Base-by-base conservation (phyloP, 2,329 filamentous ascomycete species). In the Penicillium rolfsii region DNA sequence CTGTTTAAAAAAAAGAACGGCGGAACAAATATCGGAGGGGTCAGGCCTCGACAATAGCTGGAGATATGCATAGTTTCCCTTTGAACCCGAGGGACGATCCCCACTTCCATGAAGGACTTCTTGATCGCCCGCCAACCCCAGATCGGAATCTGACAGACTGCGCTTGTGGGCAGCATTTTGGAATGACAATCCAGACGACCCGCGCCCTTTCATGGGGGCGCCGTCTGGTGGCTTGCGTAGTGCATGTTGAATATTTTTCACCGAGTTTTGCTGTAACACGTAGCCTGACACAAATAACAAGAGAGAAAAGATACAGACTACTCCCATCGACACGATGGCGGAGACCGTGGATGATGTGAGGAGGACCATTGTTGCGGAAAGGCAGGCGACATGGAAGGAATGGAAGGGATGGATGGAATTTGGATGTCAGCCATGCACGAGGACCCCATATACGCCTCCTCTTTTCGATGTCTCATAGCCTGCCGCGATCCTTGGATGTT, bases 241-340 rank as follows among this genome's bases (percentile, higher is more conserved):
- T 19, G 90, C 90, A 58, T 83, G 81, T 70, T 94, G 90, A 35
- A 97, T 84, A 68, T 89, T 89, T 64, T 85, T 85, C 4, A 97
- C 86, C 0, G 92, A 95, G 69, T 91, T 87, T 76, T 97, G 93
- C 72, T 97, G 93, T 56, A 97, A 84, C 3, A 88, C 85, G 75
- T 96, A 97, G 70, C 93, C 93, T 55, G 91, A 92, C 35, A 97
- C 82, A 76, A 97, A 97, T 28, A 97, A 87, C 4, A 93, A 85
- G 40, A 88, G 76, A 3, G 93, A 96, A 77, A 91, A 97, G 28
- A 91, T 74, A 64, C 91, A 80, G 61, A 97, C 90, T 26, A 81
- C 71, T 5, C 74, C 73, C 38, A 77, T 74, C 26, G 79, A 81
- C 61, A 81, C 59, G 36, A 79, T 74, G 43, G 76, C 72, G 14